Percentiles rank a stretch among this genome's conserved stretches.
Evolutionary conservation across 1,284 basidiomycete species (phyloP).

Genomic region (Psilocybe mexicana): DNA sequence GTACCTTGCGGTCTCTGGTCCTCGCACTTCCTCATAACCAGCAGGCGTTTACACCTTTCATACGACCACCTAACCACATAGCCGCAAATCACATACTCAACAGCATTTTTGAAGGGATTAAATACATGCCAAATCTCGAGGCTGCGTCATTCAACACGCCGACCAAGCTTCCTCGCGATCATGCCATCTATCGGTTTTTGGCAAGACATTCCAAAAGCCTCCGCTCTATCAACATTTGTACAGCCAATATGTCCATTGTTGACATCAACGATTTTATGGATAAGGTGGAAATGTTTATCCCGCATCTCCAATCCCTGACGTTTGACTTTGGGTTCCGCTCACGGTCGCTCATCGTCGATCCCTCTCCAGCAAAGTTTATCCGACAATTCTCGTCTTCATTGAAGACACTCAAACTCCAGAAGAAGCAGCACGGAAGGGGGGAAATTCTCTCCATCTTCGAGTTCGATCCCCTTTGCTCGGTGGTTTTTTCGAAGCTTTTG

Average conservation of each 20-base stretch:
- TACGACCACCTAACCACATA: too few relatives aligned
- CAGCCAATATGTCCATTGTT: neutral
- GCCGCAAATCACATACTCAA: neutral
- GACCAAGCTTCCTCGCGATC: neutral
- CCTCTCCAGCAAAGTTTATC: neutral
- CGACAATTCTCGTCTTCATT: neutral
- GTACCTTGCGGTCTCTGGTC: neutral
- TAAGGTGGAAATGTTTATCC: neutral
- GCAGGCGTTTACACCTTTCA: neutral
- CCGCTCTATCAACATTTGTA: neutral
- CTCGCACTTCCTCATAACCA: neutral
- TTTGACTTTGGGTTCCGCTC: neutral
- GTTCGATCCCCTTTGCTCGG: neutral
- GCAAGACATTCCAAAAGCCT: neutral
- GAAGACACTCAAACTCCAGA: neutral
- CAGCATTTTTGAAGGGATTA: neutral
- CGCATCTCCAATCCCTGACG: neutral
- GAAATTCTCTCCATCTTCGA: neutral
- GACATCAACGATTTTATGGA: neutral
- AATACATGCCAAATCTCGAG: neutral
- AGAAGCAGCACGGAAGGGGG: neutral
- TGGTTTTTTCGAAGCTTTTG: neutral
- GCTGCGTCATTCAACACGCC: neutral
- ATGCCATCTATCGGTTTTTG: neutral
- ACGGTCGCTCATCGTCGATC: neutral